These are phyloP conservation scores for Exophiala sideris DNA, from an alignment of 2,329 filamentous ascomycete species.

Conservation along the genomic window DNA sequence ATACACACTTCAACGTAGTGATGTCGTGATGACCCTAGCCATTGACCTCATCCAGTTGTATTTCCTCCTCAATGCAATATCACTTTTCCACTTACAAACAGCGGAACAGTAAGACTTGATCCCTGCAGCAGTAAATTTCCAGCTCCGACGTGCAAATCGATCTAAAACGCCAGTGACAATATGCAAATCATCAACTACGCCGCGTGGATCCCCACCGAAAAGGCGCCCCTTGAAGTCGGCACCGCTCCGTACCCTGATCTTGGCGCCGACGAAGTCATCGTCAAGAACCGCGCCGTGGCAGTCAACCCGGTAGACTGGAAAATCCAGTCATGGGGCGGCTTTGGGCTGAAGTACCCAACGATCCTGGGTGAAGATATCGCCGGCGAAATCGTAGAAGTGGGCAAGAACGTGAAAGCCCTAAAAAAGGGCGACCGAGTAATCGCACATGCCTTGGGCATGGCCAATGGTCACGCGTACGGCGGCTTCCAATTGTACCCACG, in stretches of 20 bases:
- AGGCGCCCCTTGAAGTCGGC: slow-evolving; percentile 19
- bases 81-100: no score
- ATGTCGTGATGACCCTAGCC: background rate
- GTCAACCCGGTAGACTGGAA: slow-evolving; percentile 36
- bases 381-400: slow-evolving; percentile 20
- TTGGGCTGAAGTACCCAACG: slow-evolving; percentile 25
- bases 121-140: background rate
- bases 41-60: background rate
- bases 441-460: slow-evolving; percentile 22
- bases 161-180: background rate
- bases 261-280: slow-evolving; percentile 18
- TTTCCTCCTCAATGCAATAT: background rate
- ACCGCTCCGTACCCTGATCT: slow-evolving; percentile 14
- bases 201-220: slow-evolving; percentile 19
- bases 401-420: slow-evolving; percentile 12
- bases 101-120: background rate
- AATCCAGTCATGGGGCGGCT: slow-evolving; percentile 30
- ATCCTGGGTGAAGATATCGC: slow-evolving; percentile 24
- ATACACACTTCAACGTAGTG: background rate
- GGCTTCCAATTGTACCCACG: slow-evolving; percentile 35
- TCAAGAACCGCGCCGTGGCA: slow-evolving; percentile 27
- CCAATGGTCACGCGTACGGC: slow-evolving; percentile 17
- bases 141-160: background rate
- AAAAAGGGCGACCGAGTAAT: slow-evolving; percentile 31
- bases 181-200: slow-evolving; percentile 18